Evolutionary conservation across 106 monocot genomes (phyloP).

Genomic region (Dioscorea dumetorum): DNA sequence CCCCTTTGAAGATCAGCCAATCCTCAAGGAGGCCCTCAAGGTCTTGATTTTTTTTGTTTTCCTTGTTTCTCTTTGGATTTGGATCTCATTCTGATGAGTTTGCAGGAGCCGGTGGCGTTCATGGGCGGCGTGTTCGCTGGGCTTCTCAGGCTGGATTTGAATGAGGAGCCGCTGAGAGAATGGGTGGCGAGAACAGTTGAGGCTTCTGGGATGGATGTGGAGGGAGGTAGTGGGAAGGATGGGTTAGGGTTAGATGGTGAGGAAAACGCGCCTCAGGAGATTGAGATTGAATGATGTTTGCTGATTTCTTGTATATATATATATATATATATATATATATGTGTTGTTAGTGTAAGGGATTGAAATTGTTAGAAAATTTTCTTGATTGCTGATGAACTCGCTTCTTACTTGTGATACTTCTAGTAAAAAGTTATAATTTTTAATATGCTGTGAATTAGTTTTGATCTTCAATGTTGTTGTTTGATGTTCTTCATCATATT

Average conservation of each 20-base stretch:
- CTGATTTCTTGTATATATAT: neutral
- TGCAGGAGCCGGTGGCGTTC: slow-evolving; percentile 88
- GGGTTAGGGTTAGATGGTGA: slow-evolving; percentile 18
- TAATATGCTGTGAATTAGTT: too few species aligned
- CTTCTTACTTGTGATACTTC: too few species aligned
- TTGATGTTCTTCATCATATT: too few species aligned
- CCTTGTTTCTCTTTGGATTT: neutral
- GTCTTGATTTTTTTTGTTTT: slow-evolving; percentile 11
- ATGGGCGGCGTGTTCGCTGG: slow-evolving; percentile 89
- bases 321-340: too few species aligned
- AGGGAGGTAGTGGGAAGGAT: slow-evolving; percentile 13
- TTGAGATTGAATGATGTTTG: slow-evolving; percentile 72
- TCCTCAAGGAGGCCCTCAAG: slow-evolving; percentile 76
- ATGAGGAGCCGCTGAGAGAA: slow-evolving; percentile 85
- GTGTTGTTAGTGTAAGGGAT: too few species aligned
- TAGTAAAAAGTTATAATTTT: too few species aligned
- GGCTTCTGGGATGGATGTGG: slow-evolving; percentile 47
- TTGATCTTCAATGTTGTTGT: too few species aligned
- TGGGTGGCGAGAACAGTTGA: slow-evolving; percentile 76
- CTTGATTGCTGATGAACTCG: too few species aligned
- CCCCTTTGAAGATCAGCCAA: slow-evolving; percentile 66
- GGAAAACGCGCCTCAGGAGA: slow-evolving; percentile 56
- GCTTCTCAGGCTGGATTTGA: slow-evolving; percentile 80
- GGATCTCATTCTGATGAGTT: neutral
- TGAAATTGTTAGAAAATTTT: too few species aligned